These are phyloP conservation scores for Carex myosuroides DNA, from an alignment of 176 grass and related monocot species.

Conservation along the genomic window DNA sequence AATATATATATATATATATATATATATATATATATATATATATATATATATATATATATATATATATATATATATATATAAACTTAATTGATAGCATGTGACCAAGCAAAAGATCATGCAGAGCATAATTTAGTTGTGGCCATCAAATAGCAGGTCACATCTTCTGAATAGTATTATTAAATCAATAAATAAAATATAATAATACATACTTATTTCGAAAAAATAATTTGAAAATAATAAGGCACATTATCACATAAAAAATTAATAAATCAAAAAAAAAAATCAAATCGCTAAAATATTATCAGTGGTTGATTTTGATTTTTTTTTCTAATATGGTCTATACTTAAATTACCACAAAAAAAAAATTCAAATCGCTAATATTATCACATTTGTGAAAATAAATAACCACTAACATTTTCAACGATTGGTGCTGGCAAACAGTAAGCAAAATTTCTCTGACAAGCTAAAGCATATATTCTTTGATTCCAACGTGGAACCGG, in stretches of 20 bases:
- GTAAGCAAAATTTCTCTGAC: too few relatives aligned
- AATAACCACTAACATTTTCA: too few relatives aligned
- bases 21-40: too few relatives aligned
- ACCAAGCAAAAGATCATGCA: conserved; percentile 16
- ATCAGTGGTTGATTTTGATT: too few relatives aligned
- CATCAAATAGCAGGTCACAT: background rate
- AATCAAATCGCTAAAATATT: too few relatives aligned
- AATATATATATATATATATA: background rate
- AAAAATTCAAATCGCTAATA: too few relatives aligned
- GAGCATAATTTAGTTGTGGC: conserved; percentile 2
- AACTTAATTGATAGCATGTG: background rate
- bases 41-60: too few relatives aligned
- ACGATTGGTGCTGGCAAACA: too few relatives aligned
- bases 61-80: background rate
- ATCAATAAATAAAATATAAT: background rate
- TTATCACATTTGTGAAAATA: too few relatives aligned
- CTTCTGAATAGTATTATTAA: conserved; percentile 3
- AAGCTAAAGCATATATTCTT: background rate
- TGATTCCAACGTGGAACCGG: background rate
- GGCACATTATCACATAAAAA: background rate
- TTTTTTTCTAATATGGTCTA: too few relatives aligned
- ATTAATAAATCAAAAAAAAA: background rate
- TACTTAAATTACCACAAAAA: too few relatives aligned
- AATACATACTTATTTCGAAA: background rate
- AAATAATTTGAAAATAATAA: background rate